Percentiles rank a stretch among this genome's conserved stretches.
These are phyloP conservation scores for Saccharomyces hybrid DNA, from an alignment of 1,139 yeast species.

Conservation along the genomic window DNA sequence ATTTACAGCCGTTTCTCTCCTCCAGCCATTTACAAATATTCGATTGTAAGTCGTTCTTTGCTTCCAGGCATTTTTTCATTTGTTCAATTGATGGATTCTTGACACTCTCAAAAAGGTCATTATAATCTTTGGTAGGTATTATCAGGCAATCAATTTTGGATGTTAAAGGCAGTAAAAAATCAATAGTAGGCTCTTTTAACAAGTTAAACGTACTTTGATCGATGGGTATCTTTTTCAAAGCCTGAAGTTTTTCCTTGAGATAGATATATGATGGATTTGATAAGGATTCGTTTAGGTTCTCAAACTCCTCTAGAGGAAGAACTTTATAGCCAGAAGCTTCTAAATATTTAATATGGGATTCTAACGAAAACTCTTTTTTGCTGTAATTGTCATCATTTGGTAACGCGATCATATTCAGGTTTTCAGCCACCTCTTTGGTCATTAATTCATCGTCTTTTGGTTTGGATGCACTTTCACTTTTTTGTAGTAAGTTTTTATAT, in stretches of 20 bases:
- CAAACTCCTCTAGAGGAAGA: neutral
- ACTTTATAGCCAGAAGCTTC: neutral
- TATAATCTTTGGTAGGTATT: conserved; percentile 4
- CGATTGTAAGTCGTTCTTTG: neutral
- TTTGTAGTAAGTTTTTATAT: neutral
- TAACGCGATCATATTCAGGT: neutral
- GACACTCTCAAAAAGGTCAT: neutral
- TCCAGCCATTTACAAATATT: neutral
- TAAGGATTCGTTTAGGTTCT: neutral
- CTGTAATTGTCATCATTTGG: neutral
- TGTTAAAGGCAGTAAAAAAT: conserved; percentile 1
- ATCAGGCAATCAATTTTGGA: conserved; percentile 3
- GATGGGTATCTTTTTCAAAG: conserved; percentile 17
- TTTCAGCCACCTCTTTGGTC: neutral
- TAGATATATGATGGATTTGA: conserved; percentile 28
- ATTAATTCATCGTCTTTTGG: neutral
- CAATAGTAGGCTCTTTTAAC: conserved; percentile 19
- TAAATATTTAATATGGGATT: neutral
- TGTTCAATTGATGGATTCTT: neutral
- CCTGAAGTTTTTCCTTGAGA: conserved; percentile 22
- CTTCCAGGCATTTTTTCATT: neutral
- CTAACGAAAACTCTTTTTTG: neutral
- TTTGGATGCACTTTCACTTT: neutral
- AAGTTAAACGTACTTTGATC: neutral
- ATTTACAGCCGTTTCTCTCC: neutral